These are phyloP conservation scores for Penicillium oxalicum DNA, from an alignment of 2,329 filamentous ascomycete species.

Conservation along the genomic window DNA sequence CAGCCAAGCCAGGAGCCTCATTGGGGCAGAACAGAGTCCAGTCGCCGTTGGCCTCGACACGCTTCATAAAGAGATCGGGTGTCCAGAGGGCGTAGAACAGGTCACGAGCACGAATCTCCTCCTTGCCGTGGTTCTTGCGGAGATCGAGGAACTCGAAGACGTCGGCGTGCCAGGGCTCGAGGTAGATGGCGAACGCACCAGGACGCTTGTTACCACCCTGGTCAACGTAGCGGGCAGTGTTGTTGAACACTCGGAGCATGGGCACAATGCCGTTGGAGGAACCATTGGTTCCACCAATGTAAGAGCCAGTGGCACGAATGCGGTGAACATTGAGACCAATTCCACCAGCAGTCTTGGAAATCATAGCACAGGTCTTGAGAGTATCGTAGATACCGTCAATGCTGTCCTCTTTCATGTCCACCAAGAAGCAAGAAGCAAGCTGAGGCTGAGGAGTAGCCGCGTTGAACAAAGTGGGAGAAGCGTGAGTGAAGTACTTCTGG, in stretches of 20 bases:
- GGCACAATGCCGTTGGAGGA: slow-evolving; percentile 96
- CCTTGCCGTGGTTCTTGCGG: slow-evolving; percentile 98
- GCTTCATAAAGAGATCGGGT: slow-evolving; percentile 99
- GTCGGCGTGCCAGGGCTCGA: slow-evolving; percentile 98
- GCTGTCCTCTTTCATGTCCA: slow-evolving; percentile 99
- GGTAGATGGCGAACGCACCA: slow-evolving; percentile 96
- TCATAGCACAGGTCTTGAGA: slow-evolving; percentile 98
- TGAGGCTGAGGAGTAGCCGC: slow-evolving; percentile 92
- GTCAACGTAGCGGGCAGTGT: slow-evolving; percentile 96
- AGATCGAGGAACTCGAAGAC: slow-evolving; percentile 96
- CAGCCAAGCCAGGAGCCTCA: slow-evolving; percentile 88
- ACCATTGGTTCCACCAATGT: slow-evolving; percentile 96
- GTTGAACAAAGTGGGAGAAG: slow-evolving; percentile 96
- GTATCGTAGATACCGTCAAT: slow-evolving; percentile 99
- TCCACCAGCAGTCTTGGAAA: slow-evolving; percentile 98
- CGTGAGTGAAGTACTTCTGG: slow-evolving; percentile 96
- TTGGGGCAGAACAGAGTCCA: slow-evolving; percentile 99
- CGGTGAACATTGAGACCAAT: slow-evolving; percentile 95
- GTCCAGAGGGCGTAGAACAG: slow-evolving; percentile 98
- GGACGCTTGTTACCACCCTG: slow-evolving; percentile 99
- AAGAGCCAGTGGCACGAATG: slow-evolving; percentile 94
- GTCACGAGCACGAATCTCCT: slow-evolving; percentile 93
- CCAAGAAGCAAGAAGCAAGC: slow-evolving; percentile 95
- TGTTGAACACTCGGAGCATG: slow-evolving; percentile 99
- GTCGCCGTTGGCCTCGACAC: slow-evolving; percentile 90